Percentiles rank a stretch among this genome's conserved stretches.
Conservation (phyloP, 352 stramenopile species). For the Pythium phragmitis region DNA sequence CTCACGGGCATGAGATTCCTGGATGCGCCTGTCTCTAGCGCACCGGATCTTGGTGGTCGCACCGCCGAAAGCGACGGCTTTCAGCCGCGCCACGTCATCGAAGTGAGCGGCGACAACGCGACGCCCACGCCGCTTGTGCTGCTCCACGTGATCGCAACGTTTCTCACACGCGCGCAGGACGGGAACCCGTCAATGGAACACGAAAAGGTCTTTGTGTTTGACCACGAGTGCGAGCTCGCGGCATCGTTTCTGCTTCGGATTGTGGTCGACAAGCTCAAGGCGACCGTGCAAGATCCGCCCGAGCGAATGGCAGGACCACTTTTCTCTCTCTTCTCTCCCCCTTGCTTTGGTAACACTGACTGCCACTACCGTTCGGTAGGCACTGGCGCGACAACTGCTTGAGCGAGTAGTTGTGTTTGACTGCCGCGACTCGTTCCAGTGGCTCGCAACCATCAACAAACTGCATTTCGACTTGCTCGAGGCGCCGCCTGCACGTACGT, state of each 20-base stretch:
- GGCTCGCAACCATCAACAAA: conserved; percentile 71
- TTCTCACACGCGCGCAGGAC: conserved; percentile 33
- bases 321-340: neutral
- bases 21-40: conserved; percentile 35
- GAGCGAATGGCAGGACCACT: conserved; percentile 12
- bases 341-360: neutral
- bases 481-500: conserved; percentile 42
- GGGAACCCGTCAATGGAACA: neutral
- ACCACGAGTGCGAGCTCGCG: conserved; percentile 55
- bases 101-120: conserved; percentile 46
- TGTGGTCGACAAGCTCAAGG: conserved; percentile 19
- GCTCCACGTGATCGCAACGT: conserved; percentile 54
- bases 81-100: conserved; percentile 57
- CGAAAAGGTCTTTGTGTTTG: conserved; percentile 59
- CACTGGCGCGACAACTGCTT: conserved; percentile 21
- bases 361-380: neutral
- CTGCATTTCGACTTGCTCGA: conserved; percentile 65
- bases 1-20: conserved; percentile 52
- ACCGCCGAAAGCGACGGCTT: conserved; percentile 34
- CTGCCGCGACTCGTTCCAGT: conserved; percentile 71
- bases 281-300: neutral
- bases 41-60: neutral
- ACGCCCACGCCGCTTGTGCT: conserved; percentile 47
- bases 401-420: conserved; percentile 40
- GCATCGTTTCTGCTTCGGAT: conserved; percentile 31